Evolutionary conservation across 768 basidiomycete species (phyloP).

Genomic region (Termitomyces sp.): DNA sequence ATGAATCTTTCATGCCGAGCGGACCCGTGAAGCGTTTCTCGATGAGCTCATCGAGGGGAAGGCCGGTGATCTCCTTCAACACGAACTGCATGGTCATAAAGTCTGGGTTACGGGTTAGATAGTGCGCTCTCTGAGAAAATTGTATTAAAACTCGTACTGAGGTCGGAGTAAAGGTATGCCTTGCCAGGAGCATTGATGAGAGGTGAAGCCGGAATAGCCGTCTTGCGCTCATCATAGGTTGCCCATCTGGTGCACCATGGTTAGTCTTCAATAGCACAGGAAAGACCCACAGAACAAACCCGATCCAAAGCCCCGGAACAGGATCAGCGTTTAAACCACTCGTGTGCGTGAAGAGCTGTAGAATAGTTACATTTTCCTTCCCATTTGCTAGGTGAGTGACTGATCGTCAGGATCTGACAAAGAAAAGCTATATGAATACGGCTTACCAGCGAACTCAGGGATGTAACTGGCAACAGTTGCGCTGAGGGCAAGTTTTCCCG

Average conservation of each 20-base stretch:
- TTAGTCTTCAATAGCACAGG: background rate
- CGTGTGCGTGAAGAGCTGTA: conserved; percentile 25
- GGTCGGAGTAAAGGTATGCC: conserved; percentile 23
- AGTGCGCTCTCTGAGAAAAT: too few species aligned
- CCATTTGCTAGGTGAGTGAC: conserved; percentile 13
- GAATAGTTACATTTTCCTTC: conserved; percentile 23
- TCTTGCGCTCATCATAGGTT: conserved; percentile 19
- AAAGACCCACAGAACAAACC: conserved; percentile 10
- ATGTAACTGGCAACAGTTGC: conserved; percentile 19
- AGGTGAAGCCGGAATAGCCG: conserved; percentile 17
- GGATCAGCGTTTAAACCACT: conserved; percentile 26
- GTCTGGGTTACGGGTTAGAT: conserved; percentile 8
- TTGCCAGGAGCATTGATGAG: conserved; percentile 20
- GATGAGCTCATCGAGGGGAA: conserved; percentile 20
- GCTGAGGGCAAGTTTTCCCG: conserved; percentile 15
- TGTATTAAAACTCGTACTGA: conserved; percentile 14
- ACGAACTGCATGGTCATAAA: conserved; percentile 24
- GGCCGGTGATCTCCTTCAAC: conserved; percentile 18
- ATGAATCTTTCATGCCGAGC: conserved; percentile 23
- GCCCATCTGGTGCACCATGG: conserved; percentile 13
- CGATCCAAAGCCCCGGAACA: conserved; percentile 20
- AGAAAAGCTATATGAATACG: background rate
- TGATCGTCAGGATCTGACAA: background rate
- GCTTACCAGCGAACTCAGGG: conserved; percentile 21
- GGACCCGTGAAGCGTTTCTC: conserved; percentile 21